Evolutionary conservation across 192 early-diverging fungal species (phyloP).

Genomic region (Rhizoclosmatium sp.): DNA sequence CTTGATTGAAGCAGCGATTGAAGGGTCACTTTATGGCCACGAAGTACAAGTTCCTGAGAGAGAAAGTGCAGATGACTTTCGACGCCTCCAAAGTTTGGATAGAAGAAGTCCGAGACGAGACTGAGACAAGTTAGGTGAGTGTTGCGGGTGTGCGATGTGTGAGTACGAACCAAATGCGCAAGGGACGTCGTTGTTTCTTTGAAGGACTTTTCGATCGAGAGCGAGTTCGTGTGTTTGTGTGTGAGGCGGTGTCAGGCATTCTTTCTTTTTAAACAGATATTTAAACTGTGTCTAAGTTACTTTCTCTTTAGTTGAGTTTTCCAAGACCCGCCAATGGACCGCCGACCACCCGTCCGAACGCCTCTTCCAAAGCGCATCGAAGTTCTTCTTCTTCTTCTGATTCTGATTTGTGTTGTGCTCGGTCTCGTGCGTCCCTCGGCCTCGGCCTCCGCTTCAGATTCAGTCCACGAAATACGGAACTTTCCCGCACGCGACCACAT

Average conservation of each 20-base stretch:
- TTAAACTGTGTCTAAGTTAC: no score
- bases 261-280: no score
- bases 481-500: no score
- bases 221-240: no score
- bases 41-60: conserved; percentile 84
- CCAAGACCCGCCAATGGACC: no score
- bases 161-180: background rate
- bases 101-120: conserved; percentile 97
- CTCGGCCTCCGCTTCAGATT: no score
- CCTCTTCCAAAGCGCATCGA: background rate
- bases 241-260: no score
- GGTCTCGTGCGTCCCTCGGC: background rate
- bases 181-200: background rate
- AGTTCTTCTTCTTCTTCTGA: background rate
- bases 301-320: no score
- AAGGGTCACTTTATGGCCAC: conserved; percentile 84
- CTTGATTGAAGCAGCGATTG: background rate
- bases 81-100: conserved; percentile 95
- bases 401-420: background rate
- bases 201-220: background rate
- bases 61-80: conserved; percentile 94
- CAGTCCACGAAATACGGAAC: no score
- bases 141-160: background rate
- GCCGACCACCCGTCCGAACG: background rate
- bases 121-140: background rate